phyloP scores from a whole-genome alignment of 2,329 filamentous ascomycete species.

The Drechslerella dactyloides region DNA sequence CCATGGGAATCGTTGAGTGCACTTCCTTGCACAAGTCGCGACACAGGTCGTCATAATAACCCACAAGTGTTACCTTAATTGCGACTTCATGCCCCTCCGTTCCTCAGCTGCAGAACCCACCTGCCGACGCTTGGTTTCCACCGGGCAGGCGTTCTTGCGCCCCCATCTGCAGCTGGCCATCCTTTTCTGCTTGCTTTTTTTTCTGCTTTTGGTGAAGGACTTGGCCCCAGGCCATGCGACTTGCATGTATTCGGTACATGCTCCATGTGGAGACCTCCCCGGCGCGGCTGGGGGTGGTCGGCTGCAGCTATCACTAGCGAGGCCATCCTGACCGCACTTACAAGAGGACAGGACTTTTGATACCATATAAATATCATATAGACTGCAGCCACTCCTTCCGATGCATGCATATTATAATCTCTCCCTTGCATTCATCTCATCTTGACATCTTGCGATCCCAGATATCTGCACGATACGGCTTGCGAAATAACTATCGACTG shows the following conservation, averaged over 20 bases:
- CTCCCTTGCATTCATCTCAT: conserved; percentile 40
- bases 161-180: neutral
- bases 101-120: conserved; percentile 49
- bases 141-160: neutral
- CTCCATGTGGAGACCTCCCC: conserved; percentile 20
- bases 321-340: conserved; percentile 44
- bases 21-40: neutral
- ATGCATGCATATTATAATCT: conserved; percentile 42
- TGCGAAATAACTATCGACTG: neutral
- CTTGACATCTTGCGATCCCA: conserved; percentile 20
- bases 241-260: conserved; percentile 41
- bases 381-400: conserved; percentile 32
- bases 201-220: conserved; percentile 40
- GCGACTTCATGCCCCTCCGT: conserved; percentile 31
- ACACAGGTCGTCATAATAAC: neutral
- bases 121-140: conserved; percentile 35
- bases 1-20: conserved; percentile 10
- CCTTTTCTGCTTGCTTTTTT: conserved; percentile 4
- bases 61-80: conserved; percentile 17
- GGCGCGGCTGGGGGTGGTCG: conserved; percentile 41
- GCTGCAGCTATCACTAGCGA: conserved; percentile 51
- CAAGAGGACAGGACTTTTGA: conserved; percentile 28
- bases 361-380: conserved; percentile 42
- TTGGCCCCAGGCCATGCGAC: conserved; percentile 1
- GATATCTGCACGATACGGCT: neutral